Base-by-base conservation (phyloP, 345 rosid species). In the Brassica napus region DNA sequence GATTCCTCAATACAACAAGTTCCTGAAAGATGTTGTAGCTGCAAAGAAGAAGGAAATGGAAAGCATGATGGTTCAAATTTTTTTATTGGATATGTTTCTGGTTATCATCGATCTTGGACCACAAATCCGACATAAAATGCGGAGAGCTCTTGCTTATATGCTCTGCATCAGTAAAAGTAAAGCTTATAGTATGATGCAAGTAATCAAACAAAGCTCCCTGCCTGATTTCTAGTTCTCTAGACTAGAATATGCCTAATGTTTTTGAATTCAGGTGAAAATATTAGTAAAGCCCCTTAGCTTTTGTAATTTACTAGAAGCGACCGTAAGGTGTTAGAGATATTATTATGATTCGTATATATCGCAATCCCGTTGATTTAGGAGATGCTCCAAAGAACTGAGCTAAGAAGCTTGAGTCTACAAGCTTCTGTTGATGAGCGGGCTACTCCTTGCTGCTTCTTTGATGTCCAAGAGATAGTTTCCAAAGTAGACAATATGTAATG, bases 61-160 rank as follows among this genome's bases (percentile, higher is more conserved):
- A 16, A 16, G 18, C 18, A 16, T 16, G 18, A 16, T 0, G 95
- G 95, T 26, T 93, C 98, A 75, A 88, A 91, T 83, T 92, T 97
- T 31, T 92, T 90, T 14, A 94, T 87, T 2, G 94, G 97, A 84
- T 92, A 81, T 92, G 88, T 37, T 85, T 82, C 4, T 84, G 83
- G 8, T 49, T 63, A 68, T 84, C 86, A 74, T 84, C 86, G 64
- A 90, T 52, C 87, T 86, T 86, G 37, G 86, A 86, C 65, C 89
- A 75, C 85, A 93, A 71, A 15, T 16, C 66, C 69, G 84, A 74
- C 77, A 87, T 28, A 74, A 91, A 90, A 37, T 65, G 71, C 0
- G 94, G 98, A 0, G 91, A 90, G 71, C 30, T 26, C 88, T 84
- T 87, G 74, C 97, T 90, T 24, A 94, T 89, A 85, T 94, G 87